A percentile compares a stretch with the other conserved stretches of the same genome.
Evolutionary conservation across 805 yeast genomes (phyloP).

Genomic region (Candida corydali): DNA sequence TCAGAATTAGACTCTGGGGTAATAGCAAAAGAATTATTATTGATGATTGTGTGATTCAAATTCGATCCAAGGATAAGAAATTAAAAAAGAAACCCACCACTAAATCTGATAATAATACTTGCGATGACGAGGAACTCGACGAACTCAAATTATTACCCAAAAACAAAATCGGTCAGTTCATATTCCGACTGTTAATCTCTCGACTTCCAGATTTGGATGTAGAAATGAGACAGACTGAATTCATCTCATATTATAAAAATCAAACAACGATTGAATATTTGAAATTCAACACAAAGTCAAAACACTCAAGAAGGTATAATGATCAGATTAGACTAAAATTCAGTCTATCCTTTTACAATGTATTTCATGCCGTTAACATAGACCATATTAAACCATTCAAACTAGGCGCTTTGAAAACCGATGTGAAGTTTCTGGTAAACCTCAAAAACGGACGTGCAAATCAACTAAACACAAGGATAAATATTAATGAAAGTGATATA

Average conservation of each 20-base stretch:
- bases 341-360: slow-evolving; percentile 10
- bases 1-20: slow-evolving; percentile 38
- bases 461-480: slow-evolving; percentile 6
- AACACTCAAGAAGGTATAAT: slow-evolving; percentile 15
- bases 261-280: slow-evolving; percentile 16
- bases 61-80: not conserved
- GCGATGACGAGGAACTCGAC: not conserved
- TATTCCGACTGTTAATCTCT: slow-evolving; percentile 14
- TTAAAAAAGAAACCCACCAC: not conserved
- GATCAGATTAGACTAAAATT: slow-evolving; percentile 16
- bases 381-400: slow-evolving; percentile 6
- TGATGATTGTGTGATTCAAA: slow-evolving; percentile 16
- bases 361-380: slow-evolving; percentile 1
- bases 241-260: slow-evolving; percentile 8
- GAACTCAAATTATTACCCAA: slow-evolving; percentile 15
- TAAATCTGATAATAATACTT: not conserved
- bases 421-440: slow-evolving; percentile 7
- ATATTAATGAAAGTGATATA: slow-evolving; percentile 9
- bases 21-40: slow-evolving; percentile 28
- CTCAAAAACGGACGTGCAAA: slow-evolving; percentile 1
- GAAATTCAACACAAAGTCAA: slow-evolving; percentile 17
- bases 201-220: slow-evolving; percentile 19
- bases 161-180: slow-evolving; percentile 7
- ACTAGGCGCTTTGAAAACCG: slow-evolving; percentile 1
- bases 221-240: slow-evolving; percentile 16